Conservation (phyloP, 768 basidiomycete species). For the Xerocomus brunneocitrinus region DNA sequence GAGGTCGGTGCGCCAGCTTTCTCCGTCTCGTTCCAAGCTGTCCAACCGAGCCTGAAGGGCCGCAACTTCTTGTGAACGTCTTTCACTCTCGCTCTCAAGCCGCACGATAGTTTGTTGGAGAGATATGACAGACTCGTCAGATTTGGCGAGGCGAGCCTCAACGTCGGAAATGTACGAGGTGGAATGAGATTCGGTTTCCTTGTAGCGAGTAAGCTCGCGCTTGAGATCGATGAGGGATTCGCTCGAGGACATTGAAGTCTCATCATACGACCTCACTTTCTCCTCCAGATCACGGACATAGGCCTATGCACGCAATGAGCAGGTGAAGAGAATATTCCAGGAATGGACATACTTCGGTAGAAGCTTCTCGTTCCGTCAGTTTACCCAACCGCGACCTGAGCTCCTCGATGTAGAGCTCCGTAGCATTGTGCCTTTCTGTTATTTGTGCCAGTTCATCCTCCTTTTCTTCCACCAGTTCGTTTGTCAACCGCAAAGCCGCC, state of each 20-base stretch:
- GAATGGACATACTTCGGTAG: constrained; percentile 69
- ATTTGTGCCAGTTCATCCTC: constrained; percentile 71
- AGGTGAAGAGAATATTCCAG: neutral
- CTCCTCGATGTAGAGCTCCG: constrained; percentile 85
- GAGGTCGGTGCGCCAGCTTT: constrained; percentile 80
- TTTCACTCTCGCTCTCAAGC: constrained; percentile 72
- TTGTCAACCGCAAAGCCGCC: constrained; percentile 84
- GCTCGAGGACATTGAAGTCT: constrained; percentile 68
- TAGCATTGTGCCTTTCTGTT: constrained; percentile 66
- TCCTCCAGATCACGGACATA: constrained; percentile 93
- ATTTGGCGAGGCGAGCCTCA: constrained; percentile 71
- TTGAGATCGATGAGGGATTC: constrained; percentile 80
- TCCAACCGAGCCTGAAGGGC: constrained; percentile 69
- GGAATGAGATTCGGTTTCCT: constrained; percentile 69
- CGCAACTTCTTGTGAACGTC: constrained; percentile 67
- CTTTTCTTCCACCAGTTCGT: constrained; percentile 90
- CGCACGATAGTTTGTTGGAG: constrained; percentile 69
- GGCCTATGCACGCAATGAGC: constrained; percentile 45
- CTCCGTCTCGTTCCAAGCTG: constrained; percentile 63
- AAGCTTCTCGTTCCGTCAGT: constrained; percentile 81
- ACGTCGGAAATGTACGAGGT: constrained; percentile 81
- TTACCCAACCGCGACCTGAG: constrained; percentile 75
- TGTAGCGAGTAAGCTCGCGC: constrained; percentile 75
- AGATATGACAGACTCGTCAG: constrained; percentile 70
- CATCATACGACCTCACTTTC: constrained; percentile 82